Evolutionary conservation across 148 eudicot genomes (phyloP).

Genomic region (Camellia sinensis): DNA sequence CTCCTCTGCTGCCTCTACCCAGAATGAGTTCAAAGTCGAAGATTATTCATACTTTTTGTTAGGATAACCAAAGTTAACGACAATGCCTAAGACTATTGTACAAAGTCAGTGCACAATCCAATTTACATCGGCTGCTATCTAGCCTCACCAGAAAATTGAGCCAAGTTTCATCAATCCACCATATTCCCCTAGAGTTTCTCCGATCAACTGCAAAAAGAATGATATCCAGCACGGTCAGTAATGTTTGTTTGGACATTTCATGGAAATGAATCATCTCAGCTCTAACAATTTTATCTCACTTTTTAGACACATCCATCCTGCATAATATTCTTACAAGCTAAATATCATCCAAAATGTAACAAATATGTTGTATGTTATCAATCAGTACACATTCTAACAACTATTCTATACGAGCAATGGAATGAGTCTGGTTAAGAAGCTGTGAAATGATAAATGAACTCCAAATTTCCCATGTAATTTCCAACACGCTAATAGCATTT

Average conservation of each 20-base stretch:
- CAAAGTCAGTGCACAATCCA: neutral
- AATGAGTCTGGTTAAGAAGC: neutral
- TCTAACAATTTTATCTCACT: neutral
- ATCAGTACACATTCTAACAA: neutral
- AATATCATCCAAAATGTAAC: neutral
- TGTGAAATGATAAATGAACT: neutral
- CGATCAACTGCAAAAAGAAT: conserved; percentile 13
- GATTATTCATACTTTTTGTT: neutral
- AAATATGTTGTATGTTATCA: neutral
- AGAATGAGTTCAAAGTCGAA: too few species aligned
- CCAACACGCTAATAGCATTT: neutral
- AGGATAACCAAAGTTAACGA: conserved; percentile 1
- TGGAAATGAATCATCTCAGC: neutral
- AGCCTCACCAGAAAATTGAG: conserved; percentile 8
- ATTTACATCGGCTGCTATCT: neutral
- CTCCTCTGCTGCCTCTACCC: too few species aligned
- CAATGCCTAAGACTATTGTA: neutral
- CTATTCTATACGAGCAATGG: neutral
- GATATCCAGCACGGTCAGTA: neutral
- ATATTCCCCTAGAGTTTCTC: neutral
- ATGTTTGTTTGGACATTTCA: neutral
- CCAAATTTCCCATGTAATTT: neutral
- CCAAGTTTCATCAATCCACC: neutral
- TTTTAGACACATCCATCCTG: neutral
- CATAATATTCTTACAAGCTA: neutral